Evolutionary conservation across 2,329 filamentous ascomycete genomes (phyloP).

Genomic region (Malbranchea cinnamomea): DNA sequence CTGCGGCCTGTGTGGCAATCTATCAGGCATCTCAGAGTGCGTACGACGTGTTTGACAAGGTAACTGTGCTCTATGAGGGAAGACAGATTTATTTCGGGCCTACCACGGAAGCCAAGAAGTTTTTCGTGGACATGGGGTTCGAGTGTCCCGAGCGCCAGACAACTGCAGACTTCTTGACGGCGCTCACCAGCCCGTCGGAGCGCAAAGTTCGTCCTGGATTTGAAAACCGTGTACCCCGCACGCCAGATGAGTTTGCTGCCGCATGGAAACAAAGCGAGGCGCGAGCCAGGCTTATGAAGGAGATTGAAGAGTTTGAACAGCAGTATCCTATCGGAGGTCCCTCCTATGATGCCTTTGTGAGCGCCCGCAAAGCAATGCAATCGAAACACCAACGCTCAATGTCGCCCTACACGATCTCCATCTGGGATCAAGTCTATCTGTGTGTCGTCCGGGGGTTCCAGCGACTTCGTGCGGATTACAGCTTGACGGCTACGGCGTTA

Average conservation of each 20-base stretch:
- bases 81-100: conserved; percentile 65
- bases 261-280: conserved; percentile 41
- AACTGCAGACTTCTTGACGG: conserved; percentile 67
- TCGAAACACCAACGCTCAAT: conserved; percentile 36
- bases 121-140: conserved; percentile 67
- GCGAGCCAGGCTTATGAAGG: conserved; percentile 25
- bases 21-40: conserved; percentile 79
- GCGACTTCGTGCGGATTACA: conserved; percentile 60
- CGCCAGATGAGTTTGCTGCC: conserved; percentile 53
- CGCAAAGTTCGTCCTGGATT: conserved; percentile 62
- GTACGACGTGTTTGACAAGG: conserved; percentile 68
- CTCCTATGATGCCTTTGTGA: conserved; percentile 4
- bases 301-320: conserved; percentile 30
- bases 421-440: conserved; percentile 56
- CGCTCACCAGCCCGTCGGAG: conserved; percentile 72
- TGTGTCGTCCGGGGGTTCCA: conserved; percentile 58
- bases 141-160: conserved; percentile 61
- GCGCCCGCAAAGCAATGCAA: conserved; percentile 27
- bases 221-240: conserved; percentile 40
- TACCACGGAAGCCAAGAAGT: conserved; percentile 48
- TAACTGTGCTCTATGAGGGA: conserved; percentile 64
- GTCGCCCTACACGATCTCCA: conserved; percentile 73
- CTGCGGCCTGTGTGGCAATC: conserved; percentile 69
- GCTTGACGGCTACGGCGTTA: conserved; percentile 50
- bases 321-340: conserved; percentile 23